Base-by-base conservation (phyloP, 768 basidiomycete species). In the Suillus brevipes region DNA sequence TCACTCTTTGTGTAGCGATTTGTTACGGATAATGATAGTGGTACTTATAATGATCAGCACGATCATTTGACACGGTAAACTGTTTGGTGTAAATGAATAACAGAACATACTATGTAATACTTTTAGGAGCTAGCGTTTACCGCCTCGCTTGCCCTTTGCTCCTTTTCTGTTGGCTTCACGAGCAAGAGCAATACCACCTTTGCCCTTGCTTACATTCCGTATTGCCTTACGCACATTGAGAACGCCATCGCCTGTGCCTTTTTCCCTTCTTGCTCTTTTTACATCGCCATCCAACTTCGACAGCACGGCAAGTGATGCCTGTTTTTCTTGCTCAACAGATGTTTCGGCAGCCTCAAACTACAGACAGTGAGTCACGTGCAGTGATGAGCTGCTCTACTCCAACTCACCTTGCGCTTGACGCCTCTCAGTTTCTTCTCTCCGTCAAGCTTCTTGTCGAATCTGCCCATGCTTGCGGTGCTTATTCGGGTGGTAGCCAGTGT, bases 391-490 rank as follows among this genome's bases (percentile, higher is more conserved):
- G 59, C 13, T 38, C 6, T 8, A 14, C 14, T 50, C 7, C 23
- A 3, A 50, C n/a, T 0, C 68, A 94, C 94, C 89, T 98, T 98
- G 71, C 97, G 87, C 81, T 98, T 99, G 56, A 95, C 79, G 7
- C 95, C 95, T 42, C 87, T 86, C 52, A 88, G 74, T 77, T 94
- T 95, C 75, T 92, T 91, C 78, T 99, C 97, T 14, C 96, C 96
- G 60, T 96, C 91, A 25, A 99, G 84, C 72, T 83, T 87, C 68
- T 87, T 89, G 76, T 99, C 97, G 71, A 97, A 99, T 70, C 86
- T 89, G 68, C 97, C 97, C 89, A 99, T 89, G 71, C 94, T 96
- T 0, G 95, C 97, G 0, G 97, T 99, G 66, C 95, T 95, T 36
- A 82, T 80, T 65, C 92, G 87, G 2, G 91, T 88, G 13, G 89